Percentiles rank a stretch among this genome's conserved stretches.
phyloP scores from a whole-genome alignment of 1,139 yeast species.

The Yamadazyma diddensiae region DNA sequence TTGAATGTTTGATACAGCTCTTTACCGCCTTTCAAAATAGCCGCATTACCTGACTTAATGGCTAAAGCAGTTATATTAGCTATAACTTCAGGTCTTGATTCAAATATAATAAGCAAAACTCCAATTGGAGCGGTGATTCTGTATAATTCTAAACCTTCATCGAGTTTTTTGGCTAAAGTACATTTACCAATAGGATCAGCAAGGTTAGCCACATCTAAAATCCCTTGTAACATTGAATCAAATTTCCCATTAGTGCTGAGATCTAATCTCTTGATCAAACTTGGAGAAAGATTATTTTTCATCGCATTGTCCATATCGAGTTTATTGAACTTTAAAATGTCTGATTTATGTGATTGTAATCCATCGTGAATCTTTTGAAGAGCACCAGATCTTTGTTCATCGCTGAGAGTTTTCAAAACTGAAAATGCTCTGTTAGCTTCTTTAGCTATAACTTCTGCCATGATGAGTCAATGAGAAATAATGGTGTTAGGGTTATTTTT shows the following conservation, averaged over 20 bases:
- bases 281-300: slow-evolving; percentile 53
- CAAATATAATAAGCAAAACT: slow-evolving; percentile 87
- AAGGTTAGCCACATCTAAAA: slow-evolving; percentile 82
- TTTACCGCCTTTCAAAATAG: slow-evolving; percentile 95
- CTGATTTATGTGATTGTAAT: slow-evolving; percentile 52
- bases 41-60: slow-evolving; percentile 92
- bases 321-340: slow-evolving; percentile 69
- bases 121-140: slow-evolving; percentile 94
- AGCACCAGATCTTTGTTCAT: slow-evolving; percentile 72
- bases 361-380: slow-evolving; percentile 70
- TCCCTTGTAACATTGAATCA: slow-evolving; percentile 92
- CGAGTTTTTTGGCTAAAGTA: slow-evolving; percentile 78
- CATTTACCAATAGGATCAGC: slow-evolving; percentile 90
- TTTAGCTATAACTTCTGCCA: slow-evolving; percentile 52
- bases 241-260: slow-evolving; percentile 78
- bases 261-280: slow-evolving; percentile 82
- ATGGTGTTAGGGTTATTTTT: too few species aligned
- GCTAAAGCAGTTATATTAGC: slow-evolving; percentile 96
- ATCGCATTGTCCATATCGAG: slow-evolving; percentile 72
- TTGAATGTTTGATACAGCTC: slow-evolving; percentile 84
- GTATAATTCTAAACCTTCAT: slow-evolving; percentile 78
- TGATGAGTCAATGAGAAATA: background rate
- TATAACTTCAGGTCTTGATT: slow-evolving; percentile 96
- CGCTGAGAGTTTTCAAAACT: slow-evolving; percentile 68
- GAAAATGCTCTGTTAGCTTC: slow-evolving; percentile 80